A percentile compares a stretch with the other conserved stretches of the same genome.
Conservation (phyloP, 768 basidiomycete species). For the Russula virescens region DNA sequence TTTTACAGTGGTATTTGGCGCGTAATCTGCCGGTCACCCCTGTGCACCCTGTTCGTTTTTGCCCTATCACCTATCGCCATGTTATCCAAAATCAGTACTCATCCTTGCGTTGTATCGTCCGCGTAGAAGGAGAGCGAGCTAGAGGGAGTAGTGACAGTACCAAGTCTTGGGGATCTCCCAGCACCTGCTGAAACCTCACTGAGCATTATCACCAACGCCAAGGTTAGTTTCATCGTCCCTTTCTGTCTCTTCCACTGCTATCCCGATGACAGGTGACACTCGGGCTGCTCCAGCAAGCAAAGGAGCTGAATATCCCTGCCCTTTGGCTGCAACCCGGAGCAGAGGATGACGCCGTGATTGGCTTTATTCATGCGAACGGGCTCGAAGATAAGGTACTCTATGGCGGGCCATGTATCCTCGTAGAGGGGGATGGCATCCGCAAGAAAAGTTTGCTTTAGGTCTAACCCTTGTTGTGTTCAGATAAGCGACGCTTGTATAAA, state of each 20-base stretch:
- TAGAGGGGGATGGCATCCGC: conserved; percentile 59
- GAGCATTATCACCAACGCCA: conserved; percentile 73
- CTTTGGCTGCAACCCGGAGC: conserved; percentile 92
- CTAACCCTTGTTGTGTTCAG: not conserved
- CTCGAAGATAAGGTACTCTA: conserved; percentile 65
- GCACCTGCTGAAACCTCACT: conserved; percentile 63
- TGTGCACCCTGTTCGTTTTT: conserved; percentile 58
- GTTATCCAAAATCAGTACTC: not conserved
- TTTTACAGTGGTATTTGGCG: conserved; percentile 70
- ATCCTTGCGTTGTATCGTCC: not conserved
- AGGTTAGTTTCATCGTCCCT: conserved; percentile 35
- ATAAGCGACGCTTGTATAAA: not conserved
- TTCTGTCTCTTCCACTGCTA: not conserved
- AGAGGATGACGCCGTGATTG: conserved; percentile 55
- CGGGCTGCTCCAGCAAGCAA: conserved; percentile 56
- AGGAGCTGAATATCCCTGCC: conserved; percentile 61
- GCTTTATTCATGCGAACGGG: conserved; percentile 60
- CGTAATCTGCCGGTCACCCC: conserved; percentile 59
- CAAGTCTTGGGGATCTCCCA: conserved; percentile 50
- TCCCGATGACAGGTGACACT: conserved; percentile 56
- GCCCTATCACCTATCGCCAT: not conserved
- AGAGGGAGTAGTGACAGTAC: conserved; percentile 56
- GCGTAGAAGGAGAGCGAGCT: conserved; percentile 62
- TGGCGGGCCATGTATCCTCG: conserved; percentile 79
- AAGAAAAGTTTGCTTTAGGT: conserved; percentile 21